phyloP scores from a whole-genome alignment of 116 monocot species.

The Phalaenopsis hybrid region DNA sequence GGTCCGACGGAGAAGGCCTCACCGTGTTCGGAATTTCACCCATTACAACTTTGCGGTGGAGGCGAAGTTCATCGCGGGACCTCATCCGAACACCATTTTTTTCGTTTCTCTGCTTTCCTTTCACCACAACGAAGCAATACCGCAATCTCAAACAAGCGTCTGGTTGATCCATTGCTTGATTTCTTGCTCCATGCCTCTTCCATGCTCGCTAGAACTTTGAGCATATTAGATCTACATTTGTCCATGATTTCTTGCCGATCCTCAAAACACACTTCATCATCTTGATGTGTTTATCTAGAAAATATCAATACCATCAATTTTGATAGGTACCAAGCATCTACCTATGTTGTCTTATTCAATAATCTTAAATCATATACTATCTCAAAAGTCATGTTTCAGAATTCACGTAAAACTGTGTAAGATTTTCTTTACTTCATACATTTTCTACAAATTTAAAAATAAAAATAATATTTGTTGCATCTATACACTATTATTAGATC shows the following conservation, averaged over 20 bases:
- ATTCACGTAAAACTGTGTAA: not conserved
- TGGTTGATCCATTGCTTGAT: too few species aligned
- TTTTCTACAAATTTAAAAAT: not conserved
- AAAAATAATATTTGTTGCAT: not conserved
- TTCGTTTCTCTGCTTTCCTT: too few species aligned
- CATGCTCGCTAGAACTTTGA: too few species aligned
- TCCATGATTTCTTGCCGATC: not conserved
- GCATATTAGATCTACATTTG: too few species aligned
- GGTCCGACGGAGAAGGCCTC: too few species aligned
- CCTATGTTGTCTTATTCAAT: not conserved
- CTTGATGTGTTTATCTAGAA: not conserved
- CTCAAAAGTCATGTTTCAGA: not conserved
- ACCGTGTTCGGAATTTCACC: too few species aligned
- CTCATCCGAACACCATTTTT: too few species aligned
- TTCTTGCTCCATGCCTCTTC: too few species aligned
- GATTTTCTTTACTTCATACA: not conserved
- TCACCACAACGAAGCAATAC: too few species aligned
- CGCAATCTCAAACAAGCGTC: too few species aligned
- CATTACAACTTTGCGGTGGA: too few species aligned
- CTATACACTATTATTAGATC: not conserved
- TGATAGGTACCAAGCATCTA: not conserved
- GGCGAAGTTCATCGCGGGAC: too few species aligned
- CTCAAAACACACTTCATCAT: not conserved
- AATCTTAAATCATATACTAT: not conserved
- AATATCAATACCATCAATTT: not conserved